Base-by-base conservation (phyloP, 805 yeast species). In the Nakazawaea wickerhamii region DNA sequence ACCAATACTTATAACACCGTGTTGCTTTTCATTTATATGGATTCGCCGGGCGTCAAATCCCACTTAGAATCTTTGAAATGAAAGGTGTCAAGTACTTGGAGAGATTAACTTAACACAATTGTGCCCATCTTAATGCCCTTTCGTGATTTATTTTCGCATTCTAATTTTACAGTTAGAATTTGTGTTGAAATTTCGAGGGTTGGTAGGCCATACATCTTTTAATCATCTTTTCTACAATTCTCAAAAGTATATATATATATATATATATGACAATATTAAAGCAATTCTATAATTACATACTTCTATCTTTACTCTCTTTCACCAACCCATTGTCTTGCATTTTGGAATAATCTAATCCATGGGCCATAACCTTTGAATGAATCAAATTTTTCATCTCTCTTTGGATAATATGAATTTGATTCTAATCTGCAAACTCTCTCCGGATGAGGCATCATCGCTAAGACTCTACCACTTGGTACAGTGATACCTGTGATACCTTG, bases 391-490 rank as follows among this genome's bases (percentile, higher is more conserved):
- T 72, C 72, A 40, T 74, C 79, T 38, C 69, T 70, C 18, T 50
- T 52, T 38, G 97, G 96, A 59, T 87, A 86, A 80, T 87, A 91
- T 4, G 97, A 88, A 68, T 91, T 91, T 43, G 95, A 71, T 63
- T 86, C 96, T 58, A 81, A 70, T 67, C 96, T 77, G 44, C 81
- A 73, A 40, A 86, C 93, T 68, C 99, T 86, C 67, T 93, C 99
- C 19, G 99, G 99, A 63, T 93, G 99, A 36, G 99, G 99, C 99
- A 93, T 93, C 89, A 93, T 79, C 4, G 97, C 97, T 55, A 93
- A 70, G 3, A 93, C 97, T 63, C 99, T 81, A 50, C 98, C 98
- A 58, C 86, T 88, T 41, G 88, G 87, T 41, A 90, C 79, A 49
- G 83, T 73, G 44, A 93, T 78, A 71, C 97, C 99, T 30, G 96